phyloP scores from a whole-genome alignment of 768 basidiomycete species.

The Psilocybe sp. region DNA sequence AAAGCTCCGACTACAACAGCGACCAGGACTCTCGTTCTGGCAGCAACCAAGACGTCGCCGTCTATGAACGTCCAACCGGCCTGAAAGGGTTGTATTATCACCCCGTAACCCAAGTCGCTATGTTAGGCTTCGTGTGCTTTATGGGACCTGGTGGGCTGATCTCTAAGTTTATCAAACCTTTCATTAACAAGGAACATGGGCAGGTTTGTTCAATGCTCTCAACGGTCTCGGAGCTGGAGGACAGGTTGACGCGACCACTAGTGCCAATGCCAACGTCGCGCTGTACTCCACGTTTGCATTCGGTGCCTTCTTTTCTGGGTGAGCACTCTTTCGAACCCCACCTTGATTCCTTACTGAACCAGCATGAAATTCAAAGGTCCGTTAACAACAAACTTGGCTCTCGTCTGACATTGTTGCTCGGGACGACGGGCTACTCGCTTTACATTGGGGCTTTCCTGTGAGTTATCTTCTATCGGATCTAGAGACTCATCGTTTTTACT shows the following conservation, averaged over 20 bases:
- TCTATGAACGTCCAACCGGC: slow-evolving; percentile 48
- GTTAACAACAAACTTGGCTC: slow-evolving; percentile 80
- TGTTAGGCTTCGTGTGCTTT: slow-evolving; percentile 9
- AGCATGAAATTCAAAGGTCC: slow-evolving; percentile 40
- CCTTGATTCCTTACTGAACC: background rate
- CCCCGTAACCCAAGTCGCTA: slow-evolving; percentile 46
- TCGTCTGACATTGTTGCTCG: slow-evolving; percentile 67
- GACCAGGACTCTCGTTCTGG: slow-evolving; percentile 9
- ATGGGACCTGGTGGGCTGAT: slow-evolving; percentile 5
- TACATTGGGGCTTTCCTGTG: slow-evolving; percentile 76
- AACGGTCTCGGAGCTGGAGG: slow-evolving; percentile 81
- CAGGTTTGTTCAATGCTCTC: slow-evolving; percentile 77
- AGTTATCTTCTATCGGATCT: slow-evolving; percentile 20
- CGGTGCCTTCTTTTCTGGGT: slow-evolving; percentile 57
- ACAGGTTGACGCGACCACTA: slow-evolving; percentile 60
- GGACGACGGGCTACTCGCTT: slow-evolving; percentile 72
- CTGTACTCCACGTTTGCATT: slow-evolving; percentile 56
- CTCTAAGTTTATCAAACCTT: background rate
- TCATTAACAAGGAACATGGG: background rate
- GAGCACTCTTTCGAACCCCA: slow-evolving; percentile 8
- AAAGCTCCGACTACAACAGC: slow-evolving; percentile 13
- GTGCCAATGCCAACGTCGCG: slow-evolving; percentile 68
- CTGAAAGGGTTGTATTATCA: slow-evolving; percentile 57
- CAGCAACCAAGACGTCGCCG: slow-evolving; percentile 10
- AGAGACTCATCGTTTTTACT: background rate